Conservation (phyloP, 2,329 filamentous ascomycete species). For the Diplodia intermedia region DNA sequence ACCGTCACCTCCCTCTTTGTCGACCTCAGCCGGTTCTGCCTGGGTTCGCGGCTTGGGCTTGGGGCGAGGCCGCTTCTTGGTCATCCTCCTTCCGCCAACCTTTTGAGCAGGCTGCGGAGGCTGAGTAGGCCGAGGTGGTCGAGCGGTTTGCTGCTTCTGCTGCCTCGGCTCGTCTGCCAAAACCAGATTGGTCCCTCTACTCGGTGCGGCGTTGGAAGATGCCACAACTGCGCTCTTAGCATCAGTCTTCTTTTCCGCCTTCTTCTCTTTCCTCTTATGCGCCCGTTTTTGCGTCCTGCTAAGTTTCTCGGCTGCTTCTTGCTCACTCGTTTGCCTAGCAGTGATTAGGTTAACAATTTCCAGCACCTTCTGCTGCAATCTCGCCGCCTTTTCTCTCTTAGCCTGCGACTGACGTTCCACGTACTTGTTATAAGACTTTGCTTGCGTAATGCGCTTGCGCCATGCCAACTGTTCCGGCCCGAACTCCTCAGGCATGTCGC, state of each 20-base stretch:
- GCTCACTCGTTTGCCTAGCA: background rate
- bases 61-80: background rate
- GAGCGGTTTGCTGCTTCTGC: background rate
- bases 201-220: background rate
- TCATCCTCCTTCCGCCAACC: background rate
- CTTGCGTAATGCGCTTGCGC: background rate
- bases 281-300: slow-evolving; percentile 1
- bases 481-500: background rate
- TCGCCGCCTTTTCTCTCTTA: background rate
- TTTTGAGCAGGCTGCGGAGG: background rate
- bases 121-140: background rate
- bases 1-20: background rate
- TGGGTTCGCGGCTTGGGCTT: background rate
- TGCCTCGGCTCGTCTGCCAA: background rate
- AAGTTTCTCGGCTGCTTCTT: background rate
- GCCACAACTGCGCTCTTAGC: background rate
- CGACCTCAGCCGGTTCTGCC: background rate
- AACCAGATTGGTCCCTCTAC: background rate
- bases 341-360: background rate
- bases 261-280: background rate
- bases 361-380: background rate
- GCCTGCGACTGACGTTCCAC: background rate
- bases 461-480: background rate
- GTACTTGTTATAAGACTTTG: background rate
- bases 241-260: background rate